Evolutionary conservation across 2,329 filamentous ascomycete species (phyloP), one percentile per base, ranked within the genome.

Genomic region (Alternaria dauci): DNA sequence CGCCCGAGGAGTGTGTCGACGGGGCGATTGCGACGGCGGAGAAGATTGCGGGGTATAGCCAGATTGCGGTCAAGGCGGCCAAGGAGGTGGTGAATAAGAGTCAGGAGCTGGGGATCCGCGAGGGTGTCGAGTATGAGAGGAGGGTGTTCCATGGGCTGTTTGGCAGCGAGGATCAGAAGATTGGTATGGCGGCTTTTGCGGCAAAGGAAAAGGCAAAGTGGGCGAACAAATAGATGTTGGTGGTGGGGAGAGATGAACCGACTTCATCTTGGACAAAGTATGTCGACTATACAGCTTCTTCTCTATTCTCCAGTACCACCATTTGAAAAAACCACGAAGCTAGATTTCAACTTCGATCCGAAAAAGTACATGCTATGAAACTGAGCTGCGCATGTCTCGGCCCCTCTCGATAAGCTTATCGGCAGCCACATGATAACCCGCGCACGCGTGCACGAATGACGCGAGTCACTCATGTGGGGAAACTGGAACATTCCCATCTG

Each of bases 51-150:
- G 83, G 91, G 1, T 93, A 95, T 80, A 94, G 91, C 53, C 88
- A 86, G 75, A 90, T 99, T n/a, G 91, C 94, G 1, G 88, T 96
- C 59, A 89, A 93, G 81, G 95, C 91, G 11, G 90, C 88, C 58
- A 99, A 99, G 85, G 95, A 99, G 84, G 94, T 95, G n/a, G 94
- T 99, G 57, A 97, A 98, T 79, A 98, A 97, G 89, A 97, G 93
- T 79, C 94, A 98, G 84, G 95, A 99, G 72, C 81, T 97, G 69
- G 85, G 90, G 4, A 82, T 99, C 61, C 84, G 91, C 70, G 95
- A 98, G 74, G 95, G 95, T 14, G 91, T 99, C 2, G 95, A 99
- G 82, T 98, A 89, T 81, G 95, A 99, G 86, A 86, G 95, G 76
- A 87, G 94, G 54, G 86, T 98, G 34, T 99, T 99, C 84, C 95